phyloP scores from a whole-genome alignment of 805 yeast genomes.

The Lipomyces sp. region DNA sequence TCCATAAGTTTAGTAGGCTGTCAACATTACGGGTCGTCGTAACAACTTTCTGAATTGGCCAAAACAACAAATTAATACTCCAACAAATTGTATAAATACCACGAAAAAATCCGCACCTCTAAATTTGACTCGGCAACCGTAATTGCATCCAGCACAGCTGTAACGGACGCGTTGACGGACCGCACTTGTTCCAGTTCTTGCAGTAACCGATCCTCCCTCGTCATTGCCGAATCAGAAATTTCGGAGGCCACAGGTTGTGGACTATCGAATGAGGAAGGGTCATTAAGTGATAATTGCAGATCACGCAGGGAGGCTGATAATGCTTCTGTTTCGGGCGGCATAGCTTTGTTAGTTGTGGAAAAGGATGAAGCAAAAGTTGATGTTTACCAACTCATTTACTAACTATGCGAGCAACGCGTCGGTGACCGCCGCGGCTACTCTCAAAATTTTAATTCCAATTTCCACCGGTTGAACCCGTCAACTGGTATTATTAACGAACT shows the following conservation, averaged over 20 bases:
- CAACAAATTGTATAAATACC: neutral
- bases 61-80: too few relatives aligned
- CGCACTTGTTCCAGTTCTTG: slow-evolving; percentile 29
- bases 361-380: neutral
- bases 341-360: neutral
- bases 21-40: slow-evolving; percentile 41
- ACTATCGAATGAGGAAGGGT: neutral
- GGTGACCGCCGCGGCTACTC: too few relatives aligned
- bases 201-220: slow-evolving; percentile 23
- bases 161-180: slow-evolving; percentile 27
- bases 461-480: too few relatives aligned
- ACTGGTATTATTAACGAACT: too few relatives aligned
- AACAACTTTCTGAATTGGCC: slow-evolving; percentile 27
- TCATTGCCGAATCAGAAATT: neutral
- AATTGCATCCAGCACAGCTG: slow-evolving; percentile 28
- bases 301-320: neutral
- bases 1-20: slow-evolving; percentile 42
- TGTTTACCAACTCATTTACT: too few relatives aligned
- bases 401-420: too few relatives aligned
- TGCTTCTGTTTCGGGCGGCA: slow-evolving; percentile 5
- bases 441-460: too few relatives aligned
- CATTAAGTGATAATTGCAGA: neutral
- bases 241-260: neutral
- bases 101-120: slow-evolving; percentile 20
- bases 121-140: slow-evolving; percentile 28